These are phyloP conservation scores for Hypoxylon sp. DNA, from an alignment of 2,329 filamentous ascomycete genomes.

Conservation along the genomic window DNA sequence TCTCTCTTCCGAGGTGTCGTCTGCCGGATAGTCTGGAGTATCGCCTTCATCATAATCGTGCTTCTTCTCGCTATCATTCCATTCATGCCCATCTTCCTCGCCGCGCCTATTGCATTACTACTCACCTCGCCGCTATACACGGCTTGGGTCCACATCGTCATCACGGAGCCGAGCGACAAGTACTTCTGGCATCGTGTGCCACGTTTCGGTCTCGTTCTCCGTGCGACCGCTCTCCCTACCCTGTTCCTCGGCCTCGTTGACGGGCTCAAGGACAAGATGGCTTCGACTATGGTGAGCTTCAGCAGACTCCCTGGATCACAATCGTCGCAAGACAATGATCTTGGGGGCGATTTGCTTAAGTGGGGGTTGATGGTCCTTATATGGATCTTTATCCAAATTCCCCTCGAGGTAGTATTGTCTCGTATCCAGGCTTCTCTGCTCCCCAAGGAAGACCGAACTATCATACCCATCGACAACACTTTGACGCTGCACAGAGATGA, in stretches of 20 bases:
- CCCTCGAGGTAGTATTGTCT: conserved; percentile 79
- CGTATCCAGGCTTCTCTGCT: conserved; percentile 90
- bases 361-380: conserved; percentile 56
- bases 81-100: conserved; percentile 61
- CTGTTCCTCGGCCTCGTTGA: conserved; percentile 71
- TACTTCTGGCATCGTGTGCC: conserved; percentile 78
- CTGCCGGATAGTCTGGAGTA: conserved; percentile 59
- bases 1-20: conserved; percentile 77
- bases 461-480: conserved; percentile 88
- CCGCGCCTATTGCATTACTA: conserved; percentile 70
- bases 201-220: conserved; percentile 71
- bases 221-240: conserved; percentile 77
- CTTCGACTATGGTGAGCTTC: conserved; percentile 23
- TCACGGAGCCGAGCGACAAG: conserved; percentile 74
- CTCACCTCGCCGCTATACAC: conserved; percentile 76
- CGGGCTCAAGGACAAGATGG: conserved; percentile 61
- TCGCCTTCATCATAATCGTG: conserved; percentile 46
- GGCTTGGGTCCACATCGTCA: conserved; percentile 86
- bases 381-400: conserved; percentile 75
- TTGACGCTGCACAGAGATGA: conserved; percentile 79
- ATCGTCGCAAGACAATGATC: conserved; percentile 18
- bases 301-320: conserved; percentile 60
- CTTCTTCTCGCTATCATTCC: conserved; percentile 59
- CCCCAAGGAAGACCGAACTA: conserved; percentile 81
- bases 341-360: conserved; percentile 48